These are phyloP conservation scores for Eimeria sp. DNA, from an alignment of 169 alveolate species.

Conservation along the genomic window DNA sequence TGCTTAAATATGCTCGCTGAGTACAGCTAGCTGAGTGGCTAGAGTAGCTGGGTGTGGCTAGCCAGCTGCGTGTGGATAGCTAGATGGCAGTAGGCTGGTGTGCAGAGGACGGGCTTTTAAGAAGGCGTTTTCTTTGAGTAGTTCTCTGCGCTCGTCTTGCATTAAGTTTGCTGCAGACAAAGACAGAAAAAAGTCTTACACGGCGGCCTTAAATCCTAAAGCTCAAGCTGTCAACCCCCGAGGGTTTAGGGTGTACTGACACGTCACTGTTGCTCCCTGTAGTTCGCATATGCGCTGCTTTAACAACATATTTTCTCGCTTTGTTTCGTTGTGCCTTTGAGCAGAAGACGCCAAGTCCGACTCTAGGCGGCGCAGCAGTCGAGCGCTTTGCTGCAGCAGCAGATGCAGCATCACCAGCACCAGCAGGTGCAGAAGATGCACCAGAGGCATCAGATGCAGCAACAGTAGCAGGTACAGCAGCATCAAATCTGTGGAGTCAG, in stretches of 20 bases:
- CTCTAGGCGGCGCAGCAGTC: constrained; percentile 42
- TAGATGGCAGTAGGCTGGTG: no score
- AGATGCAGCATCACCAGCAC: background rate
- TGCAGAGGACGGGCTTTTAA: constrained; percentile 19
- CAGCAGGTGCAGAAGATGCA: background rate
- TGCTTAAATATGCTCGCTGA: background rate
- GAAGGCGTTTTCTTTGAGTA: constrained; percentile 23
- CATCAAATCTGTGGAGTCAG: no score
- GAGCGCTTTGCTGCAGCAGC: constrained; percentile 72
- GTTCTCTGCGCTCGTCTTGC: constrained; percentile 61
- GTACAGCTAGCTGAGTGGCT: background rate
- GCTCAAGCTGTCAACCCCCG: background rate
- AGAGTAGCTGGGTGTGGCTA: no score
- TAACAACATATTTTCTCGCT: background rate
- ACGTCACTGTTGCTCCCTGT: constrained; percentile 27
- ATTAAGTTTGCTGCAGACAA: constrained; percentile 15
- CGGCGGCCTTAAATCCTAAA: constrained; percentile 16
- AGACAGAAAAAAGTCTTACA: background rate
- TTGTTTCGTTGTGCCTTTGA: constrained; percentile 30
- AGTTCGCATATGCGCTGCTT: constrained; percentile 41
- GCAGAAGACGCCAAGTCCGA: constrained; percentile 53
- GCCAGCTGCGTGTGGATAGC: no score
- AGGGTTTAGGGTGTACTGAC: background rate
- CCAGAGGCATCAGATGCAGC: background rate
- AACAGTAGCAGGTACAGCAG: no score